Evolutionary conservation across 2,329 filamentous ascomycete species (phyloP), one percentile per base, ranked within the genome.

Genomic region (Metarhizium rileyi): DNA sequence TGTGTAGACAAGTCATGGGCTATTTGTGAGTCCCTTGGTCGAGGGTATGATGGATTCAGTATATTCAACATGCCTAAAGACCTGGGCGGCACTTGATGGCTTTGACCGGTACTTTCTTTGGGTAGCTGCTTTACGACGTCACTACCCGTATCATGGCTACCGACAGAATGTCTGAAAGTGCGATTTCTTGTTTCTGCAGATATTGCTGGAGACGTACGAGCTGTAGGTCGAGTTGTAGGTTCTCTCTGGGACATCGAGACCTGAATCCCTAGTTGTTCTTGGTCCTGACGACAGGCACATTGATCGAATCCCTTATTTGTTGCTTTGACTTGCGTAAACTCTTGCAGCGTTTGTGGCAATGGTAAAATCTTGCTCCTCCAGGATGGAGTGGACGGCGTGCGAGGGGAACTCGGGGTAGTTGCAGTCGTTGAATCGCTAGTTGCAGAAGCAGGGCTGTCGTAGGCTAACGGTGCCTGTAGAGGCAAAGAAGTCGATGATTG

Each of bases 231-330:
- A 75, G 76, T 70, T 67, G 70, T 71, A 73, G 73, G 66, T 61
- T 72, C 74, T 70, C 73, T 75, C 72, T 80, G 77, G 71, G 78
- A 81, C 80, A 83, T 83, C 71, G 77, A 75, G 71, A 70, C 70
- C 75, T 73, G 73, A 68, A 78, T 76, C 72, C 77, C 75, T 73
- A 67, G 70, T 66, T 68, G 66, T 67, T 67, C 68, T 63, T 69
- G 67, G 68, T 69, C 71, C 66, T 66, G 67, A 68, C 67, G 70
- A 70, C 70, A 72, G 66, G 72, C 67, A 76, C 79, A 83, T 83
- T 73, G 78, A 80, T 72, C 64, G 58, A 56, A 57, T 42, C 48
- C 56, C 44, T 52, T 50, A 28, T 50, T 52, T 51, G 55, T 48
- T 51, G 59, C 55, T 41, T 53, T 55, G 22, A 51, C 46, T 51